A percentile compares a stretch with the other conserved stretches of the same genome.
Conservation (phyloP, 164 flowering plant genomes). For the Platanus orientalis region DNA sequence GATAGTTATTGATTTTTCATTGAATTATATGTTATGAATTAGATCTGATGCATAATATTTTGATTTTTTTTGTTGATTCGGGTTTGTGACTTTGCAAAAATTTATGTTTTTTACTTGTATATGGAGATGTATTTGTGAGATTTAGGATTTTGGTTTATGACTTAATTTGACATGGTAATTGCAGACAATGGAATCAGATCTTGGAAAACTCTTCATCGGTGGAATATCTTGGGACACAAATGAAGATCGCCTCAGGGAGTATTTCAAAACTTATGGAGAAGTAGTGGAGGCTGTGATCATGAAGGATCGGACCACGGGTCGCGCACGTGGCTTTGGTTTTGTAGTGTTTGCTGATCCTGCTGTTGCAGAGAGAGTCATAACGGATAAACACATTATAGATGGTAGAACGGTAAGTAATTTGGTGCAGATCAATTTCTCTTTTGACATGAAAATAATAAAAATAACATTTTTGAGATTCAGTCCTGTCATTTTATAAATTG, state of each 20-base stretch:
- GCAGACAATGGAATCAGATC: conserved; percentile 61
- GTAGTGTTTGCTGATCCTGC: conserved; percentile 78
- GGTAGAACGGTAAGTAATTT: conserved; percentile 66
- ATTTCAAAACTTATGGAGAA: conserved; percentile 66
- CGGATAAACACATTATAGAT: conserved; percentile 70
- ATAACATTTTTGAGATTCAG: background rate
- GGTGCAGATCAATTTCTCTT: background rate
- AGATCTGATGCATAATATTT: background rate
- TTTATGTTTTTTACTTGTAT: background rate
- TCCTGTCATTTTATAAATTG: background rate
- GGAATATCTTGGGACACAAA: conserved; percentile 96
- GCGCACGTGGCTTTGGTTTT: conserved; percentile 92
- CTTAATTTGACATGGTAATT: conserved; percentile 1
- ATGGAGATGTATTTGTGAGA: background rate
- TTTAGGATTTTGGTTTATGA: background rate
- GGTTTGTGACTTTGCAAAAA: background rate
- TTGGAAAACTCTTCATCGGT: conserved; percentile 80
- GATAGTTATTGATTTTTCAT: background rate
- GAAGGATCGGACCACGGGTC: conserved; percentile 87
- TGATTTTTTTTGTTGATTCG: background rate
- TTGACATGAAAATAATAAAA: background rate
- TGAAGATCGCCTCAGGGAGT: conserved; percentile 74
- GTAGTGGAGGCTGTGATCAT: conserved; percentile 81
- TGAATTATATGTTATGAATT: conserved; percentile 5
- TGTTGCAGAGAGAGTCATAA: conserved; percentile 71